Percentiles rank a stretch among this genome's conserved stretches.
phyloP scores from a whole-genome alignment of 129 eudicot species.

The carrot (Daucus carota) region DNA sequence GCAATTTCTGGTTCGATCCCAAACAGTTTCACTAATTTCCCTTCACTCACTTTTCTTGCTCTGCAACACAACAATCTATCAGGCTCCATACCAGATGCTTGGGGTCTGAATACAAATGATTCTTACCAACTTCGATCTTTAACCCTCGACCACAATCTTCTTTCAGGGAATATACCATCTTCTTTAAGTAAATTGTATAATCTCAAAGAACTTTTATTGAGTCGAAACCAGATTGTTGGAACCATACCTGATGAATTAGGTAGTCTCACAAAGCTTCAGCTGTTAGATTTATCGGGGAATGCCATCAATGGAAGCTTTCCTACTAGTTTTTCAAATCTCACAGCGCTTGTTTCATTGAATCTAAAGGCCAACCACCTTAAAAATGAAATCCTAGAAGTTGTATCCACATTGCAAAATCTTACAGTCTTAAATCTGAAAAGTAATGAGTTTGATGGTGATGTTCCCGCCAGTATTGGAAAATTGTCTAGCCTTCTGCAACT shows the following conservation, averaged over 20 bases:
- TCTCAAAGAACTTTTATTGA: conserved; percentile 45
- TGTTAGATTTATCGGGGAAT: conserved; percentile 57
- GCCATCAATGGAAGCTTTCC: conserved; percentile 57
- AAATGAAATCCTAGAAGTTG: conserved; percentile 16
- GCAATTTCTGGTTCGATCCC: conserved; percentile 62
- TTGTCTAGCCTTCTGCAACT: conserved; percentile 33
- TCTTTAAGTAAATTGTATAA: conserved; percentile 41
- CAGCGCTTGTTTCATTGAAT: conserved; percentile 21
- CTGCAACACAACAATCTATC: conserved; percentile 73
- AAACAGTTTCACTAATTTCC: conserved; percentile 28
- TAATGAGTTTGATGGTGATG: conserved; percentile 40
- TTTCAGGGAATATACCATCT: conserved; percentile 56
- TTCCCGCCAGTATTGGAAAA: conserved; percentile 43
- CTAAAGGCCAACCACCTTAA: conserved; percentile 32
- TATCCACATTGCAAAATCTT: conserved; percentile 15
- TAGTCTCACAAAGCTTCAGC: conserved; percentile 33
- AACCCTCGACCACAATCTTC: conserved; percentile 61
- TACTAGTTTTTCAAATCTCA: conserved; percentile 22
- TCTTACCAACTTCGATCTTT: conserved; percentile 33
- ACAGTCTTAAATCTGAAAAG: conserved; percentile 30
- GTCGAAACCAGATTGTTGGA: conserved; percentile 60
- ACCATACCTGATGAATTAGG: conserved; percentile 40
- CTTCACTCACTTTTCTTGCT: conserved; percentile 70
- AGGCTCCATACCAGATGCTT: conserved; percentile 54
- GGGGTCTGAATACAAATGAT: conserved; percentile 23